phyloP scores from a whole-genome alignment of 75 land plant species.

The Cunninghamia lanceolata region DNA sequence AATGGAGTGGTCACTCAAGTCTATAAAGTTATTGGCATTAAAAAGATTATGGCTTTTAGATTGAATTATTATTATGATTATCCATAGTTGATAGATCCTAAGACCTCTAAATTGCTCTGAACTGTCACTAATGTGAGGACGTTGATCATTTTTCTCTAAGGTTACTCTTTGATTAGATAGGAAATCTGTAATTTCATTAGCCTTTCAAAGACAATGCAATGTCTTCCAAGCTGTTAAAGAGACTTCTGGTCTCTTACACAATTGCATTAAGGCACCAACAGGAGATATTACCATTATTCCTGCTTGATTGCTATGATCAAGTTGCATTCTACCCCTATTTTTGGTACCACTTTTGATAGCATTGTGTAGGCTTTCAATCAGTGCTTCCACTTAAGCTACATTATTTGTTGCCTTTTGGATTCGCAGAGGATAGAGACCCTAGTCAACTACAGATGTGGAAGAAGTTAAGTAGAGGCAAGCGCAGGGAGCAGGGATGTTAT shows the following conservation, averaged over 20 bases:
- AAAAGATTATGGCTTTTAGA: neutral
- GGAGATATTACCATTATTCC: neutral
- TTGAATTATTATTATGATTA: no score
- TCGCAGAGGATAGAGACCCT: neutral
- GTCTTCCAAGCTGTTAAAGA: neutral
- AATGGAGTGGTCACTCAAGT: neutral
- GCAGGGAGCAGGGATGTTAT: neutral
- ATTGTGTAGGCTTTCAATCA: neutral
- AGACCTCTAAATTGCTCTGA: neutral
- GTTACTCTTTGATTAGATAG: no score
- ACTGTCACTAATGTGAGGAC: neutral
- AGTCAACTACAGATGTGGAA: no score
- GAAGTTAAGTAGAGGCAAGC: neutral
- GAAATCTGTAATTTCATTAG: neutral
- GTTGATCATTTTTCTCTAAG: neutral
- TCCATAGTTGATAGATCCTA: neutral
- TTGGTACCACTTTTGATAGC: neutral
- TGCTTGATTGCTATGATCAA: neutral
- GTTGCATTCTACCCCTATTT: neutral
- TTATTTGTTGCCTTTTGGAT: neutral
- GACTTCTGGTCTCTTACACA: neutral
- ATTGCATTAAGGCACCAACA: neutral
- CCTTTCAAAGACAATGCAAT: no score
- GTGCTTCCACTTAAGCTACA: neutral
- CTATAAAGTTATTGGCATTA: no score